Evolutionary conservation across 495 filamentous ascomycete species (phyloP).

Genomic region (Elasticomyces elasticus): DNA sequence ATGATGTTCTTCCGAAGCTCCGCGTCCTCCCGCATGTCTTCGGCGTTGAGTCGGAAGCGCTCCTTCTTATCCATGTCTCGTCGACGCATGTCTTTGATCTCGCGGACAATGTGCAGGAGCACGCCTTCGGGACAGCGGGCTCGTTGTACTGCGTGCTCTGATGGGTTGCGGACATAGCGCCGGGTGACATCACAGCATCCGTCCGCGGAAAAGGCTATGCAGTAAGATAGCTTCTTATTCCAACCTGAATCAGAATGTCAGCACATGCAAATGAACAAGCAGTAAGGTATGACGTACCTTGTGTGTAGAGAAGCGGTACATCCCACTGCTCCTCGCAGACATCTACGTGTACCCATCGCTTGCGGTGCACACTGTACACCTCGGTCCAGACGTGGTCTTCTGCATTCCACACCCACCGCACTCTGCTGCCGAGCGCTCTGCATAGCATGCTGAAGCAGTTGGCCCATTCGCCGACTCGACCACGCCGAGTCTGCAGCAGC

Average conservation of each 20-base stretch:
- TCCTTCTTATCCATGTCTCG: slow-evolving; percentile 70
- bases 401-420: slow-evolving; percentile 96
- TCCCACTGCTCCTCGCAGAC: slow-evolving; percentile 93
- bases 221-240: slow-evolving; percentile 91
- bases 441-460: slow-evolving; percentile 99
- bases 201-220: slow-evolving; percentile 91
- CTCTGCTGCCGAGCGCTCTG: slow-evolving; percentile 77
- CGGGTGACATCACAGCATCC: slow-evolving; percentile 92
- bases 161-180: slow-evolving; percentile 80
- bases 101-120: slow-evolving; percentile 74
- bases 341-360: slow-evolving; percentile 95
- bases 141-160: slow-evolving; percentile 60
- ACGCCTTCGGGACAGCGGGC: slow-evolving; percentile 76
- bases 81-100: slow-evolving; percentile 75
- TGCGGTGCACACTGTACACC: slow-evolving; percentile 87
- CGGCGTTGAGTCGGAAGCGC: slow-evolving; percentile 70
- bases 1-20: slow-evolving; percentile 73
- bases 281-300: slow-evolving; percentile 45
- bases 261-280: neutral
- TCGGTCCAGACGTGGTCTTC: slow-evolving; percentile 98
- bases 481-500: slow-evolving; percentile 70
- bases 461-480: slow-evolving; percentile 89
- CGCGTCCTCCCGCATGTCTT: slow-evolving; percentile 75
- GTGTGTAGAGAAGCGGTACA: slow-evolving; percentile 81
- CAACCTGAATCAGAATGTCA: slow-evolving; percentile 46